Base-by-base conservation (phyloP, 2,329 filamentous ascomycete genomes). In the Trichoderma lentiforme region DNA sequence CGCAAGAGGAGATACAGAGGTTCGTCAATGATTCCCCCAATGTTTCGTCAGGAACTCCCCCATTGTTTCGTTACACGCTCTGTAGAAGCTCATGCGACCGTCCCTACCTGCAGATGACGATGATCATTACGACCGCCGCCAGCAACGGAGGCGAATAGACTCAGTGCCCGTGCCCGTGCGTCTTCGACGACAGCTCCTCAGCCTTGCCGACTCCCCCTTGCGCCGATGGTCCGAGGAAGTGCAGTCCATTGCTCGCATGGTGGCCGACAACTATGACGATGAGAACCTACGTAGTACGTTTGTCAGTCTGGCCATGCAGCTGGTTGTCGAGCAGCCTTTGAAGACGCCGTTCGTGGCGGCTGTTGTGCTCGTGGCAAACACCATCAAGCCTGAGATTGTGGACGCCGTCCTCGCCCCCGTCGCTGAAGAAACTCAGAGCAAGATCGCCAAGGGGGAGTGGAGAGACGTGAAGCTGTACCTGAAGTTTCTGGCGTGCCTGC, bases 271-370 rank as follows among this genome's bases (percentile, higher is more conserved):
- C 81, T 92, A 92, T 79, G 94, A 97, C n/a, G 92, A 97, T 79
- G 90, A 91, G 76, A 92, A 94, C 76, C 84, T 97, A 70, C 90
- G 90, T 75, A 87, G 86, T 36, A 89, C 87, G 65, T 97, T 97
- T 80, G 85, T 93, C 75, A 89, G 91, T 71, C 87, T 97, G 34
- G 85, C 90, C 8, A 83, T 95, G 72, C 93, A 95, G 81, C 86
- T 98, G 75, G 87, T 92, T 57, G 81, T 93, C 43, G 96, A 99
- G 83, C 96, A 99, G 83, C 96, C 96, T 1, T 91, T 99, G 81
- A 98, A 98, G 86, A 97, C 94, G n/a, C 95, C 96, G 0, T 98
- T 98, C 80, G 88, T 97, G 47, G 94, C 95, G 11, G 93, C 93
- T 24, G 91, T 95, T 15, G 88, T 97, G 57, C 87, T 97, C 72